These are phyloP conservation scores for Agrocybe pediades DNA, from an alignment of 768 basidiomycete genomes.

Conservation along the genomic window DNA sequence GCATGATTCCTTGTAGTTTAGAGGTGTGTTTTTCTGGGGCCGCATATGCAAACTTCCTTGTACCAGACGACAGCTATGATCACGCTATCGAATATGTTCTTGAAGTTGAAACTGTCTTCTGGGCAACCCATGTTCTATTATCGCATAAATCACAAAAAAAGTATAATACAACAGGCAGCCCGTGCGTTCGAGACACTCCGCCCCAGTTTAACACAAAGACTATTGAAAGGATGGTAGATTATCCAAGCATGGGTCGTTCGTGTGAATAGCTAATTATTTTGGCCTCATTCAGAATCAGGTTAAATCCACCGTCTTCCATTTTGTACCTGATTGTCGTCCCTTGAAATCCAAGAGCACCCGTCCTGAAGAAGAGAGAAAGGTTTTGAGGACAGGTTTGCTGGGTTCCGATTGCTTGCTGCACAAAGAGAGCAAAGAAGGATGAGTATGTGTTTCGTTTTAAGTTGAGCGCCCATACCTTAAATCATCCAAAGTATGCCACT, in stretches of 20 bases:
- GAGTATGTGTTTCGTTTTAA: no score
- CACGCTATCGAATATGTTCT: neutral
- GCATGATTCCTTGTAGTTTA: conserved; percentile 32
- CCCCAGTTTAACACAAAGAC: neutral
- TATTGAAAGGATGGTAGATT: no score
- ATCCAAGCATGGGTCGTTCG: no score
- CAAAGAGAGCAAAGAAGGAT: no score
- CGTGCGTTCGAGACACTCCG: neutral
- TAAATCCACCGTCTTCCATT: no score
- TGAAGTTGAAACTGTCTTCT: neutral
- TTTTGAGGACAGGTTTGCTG: no score
- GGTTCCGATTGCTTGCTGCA: no score
- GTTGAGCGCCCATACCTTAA: neutral
- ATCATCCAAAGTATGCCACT: neutral
- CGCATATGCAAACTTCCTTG: conserved; percentile 5
- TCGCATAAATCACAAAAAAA: neutral
- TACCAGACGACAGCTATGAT: conserved; percentile 1
- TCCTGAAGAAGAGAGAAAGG: no score
- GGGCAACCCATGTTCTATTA: neutral
- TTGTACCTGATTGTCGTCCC: no score
- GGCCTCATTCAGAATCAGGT: no score
- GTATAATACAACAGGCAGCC: neutral
- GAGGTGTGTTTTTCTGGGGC: conserved; percentile 2
- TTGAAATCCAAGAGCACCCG: no score
- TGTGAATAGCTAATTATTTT: no score